phyloP scores from a whole-genome alignment of 2,329 filamentous ascomycete species.

The Venturia effusa region DNA sequence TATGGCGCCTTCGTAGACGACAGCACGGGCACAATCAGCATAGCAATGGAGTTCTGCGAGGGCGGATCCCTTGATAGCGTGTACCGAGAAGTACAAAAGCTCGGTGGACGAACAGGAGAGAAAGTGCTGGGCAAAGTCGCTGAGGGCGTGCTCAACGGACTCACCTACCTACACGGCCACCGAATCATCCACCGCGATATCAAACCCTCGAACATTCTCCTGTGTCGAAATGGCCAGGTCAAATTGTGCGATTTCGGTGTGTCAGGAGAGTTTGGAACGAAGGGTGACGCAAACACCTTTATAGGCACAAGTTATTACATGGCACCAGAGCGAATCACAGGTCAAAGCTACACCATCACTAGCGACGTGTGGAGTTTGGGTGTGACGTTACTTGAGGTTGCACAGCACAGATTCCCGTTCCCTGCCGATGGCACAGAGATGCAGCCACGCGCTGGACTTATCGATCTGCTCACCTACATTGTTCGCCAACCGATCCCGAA shows the following conservation, averaged over 20 bases:
- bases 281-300: constrained; percentile 96
- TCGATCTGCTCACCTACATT: constrained; percentile 94
- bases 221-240: constrained; percentile 85
- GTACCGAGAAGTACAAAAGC: constrained; percentile 92
- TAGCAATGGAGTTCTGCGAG: constrained; percentile 98
- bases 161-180: constrained; percentile 89
- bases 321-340: constrained; percentile 95
- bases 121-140: constrained; percentile 96
- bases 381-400: constrained; percentile 96
- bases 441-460: constrained; percentile 84
- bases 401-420: constrained; percentile 96
- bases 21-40: constrained; percentile 91
- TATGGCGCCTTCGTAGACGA: constrained; percentile 96
- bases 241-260: constrained; percentile 99
- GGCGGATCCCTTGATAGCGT: constrained; percentile 93
- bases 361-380: constrained; percentile 97
- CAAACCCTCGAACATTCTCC: constrained; percentile 93
- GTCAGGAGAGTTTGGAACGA: constrained; percentile 94
- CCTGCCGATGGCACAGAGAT: constrained; percentile 92
- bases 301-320: constrained; percentile 99
- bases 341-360: constrained; percentile 95
- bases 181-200: constrained; percentile 99
- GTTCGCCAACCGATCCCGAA: constrained; percentile 91
- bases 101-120: constrained; percentile 88
- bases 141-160: constrained; percentile 82